Evolutionary conservation across 75 land plant genomes (phyloP), one percentile per base, ranked within the genome.

Genomic region (Ceratopteris richardii): DNA sequence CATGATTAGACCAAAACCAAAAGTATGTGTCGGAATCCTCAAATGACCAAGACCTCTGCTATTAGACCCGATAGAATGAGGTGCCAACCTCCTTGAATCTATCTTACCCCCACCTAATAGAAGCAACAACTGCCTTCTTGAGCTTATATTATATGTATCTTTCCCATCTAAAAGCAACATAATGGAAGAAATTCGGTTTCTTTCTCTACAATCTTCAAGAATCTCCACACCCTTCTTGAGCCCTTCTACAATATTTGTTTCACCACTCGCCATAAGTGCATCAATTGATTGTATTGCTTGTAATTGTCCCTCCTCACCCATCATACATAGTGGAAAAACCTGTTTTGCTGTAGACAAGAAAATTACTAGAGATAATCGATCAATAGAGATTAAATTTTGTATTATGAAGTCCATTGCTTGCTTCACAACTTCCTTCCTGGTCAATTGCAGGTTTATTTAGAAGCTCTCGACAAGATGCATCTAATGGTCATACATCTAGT

Each of bases 201-300:
- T 70, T 64, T 54, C 61, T 31, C 58, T 74, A 29, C 91, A 77
- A 7, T 88, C 86, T 23, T 66, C 77, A 41, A 88, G 25, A 28
- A 85, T 81, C 66, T 86, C 80, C 20, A 80, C 80, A 46, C 87
- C 91, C 67, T 83, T 90, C 39, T 70, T 71, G 1, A 90, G 69
- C 7, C 84, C 96, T 47, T 81, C 87, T 21, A 80, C 82, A 61
- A 90, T 90, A 63, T 86, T 86, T 39, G 96, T 90, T 22, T 85
- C 87, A 62, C 96, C 96, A 52, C 61, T 74, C 31, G 85, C 52
- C 2, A 30, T 60, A 33, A 90, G 69, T 33, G 84, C 65, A 51
- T 90, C 89, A 0, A 90, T 73, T 22, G 87, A 80, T 54, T 81
- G 87, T 61, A 83, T 43, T 36, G 87, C 87, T 37, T 69, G 62